Evolutionary conservation across 176 grass and related monocot species (phyloP).

Genomic region (Aegilops bicornis): DNA sequence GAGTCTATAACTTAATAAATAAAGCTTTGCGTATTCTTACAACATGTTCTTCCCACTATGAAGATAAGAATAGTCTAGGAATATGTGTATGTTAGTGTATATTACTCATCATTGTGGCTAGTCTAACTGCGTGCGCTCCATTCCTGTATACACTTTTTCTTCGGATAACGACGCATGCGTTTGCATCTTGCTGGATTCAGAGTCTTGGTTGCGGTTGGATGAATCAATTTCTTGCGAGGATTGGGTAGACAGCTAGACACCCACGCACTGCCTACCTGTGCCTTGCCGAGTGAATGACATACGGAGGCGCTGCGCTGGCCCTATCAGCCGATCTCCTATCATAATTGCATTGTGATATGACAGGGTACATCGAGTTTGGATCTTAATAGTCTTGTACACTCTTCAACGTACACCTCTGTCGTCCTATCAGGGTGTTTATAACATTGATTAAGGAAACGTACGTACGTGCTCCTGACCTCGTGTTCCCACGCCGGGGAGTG

Average conservation of each 20-base stretch:
- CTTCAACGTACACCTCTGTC: background rate
- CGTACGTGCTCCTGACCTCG: too few relatives aligned
- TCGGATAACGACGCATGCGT: background rate
- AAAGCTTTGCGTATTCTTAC: too few relatives aligned
- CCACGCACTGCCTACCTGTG: background rate
- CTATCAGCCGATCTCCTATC: background rate
- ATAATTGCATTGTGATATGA: background rate
- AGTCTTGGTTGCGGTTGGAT: background rate
- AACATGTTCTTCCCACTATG: too few relatives aligned
- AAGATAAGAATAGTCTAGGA: too few relatives aligned
- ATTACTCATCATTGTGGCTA: too few relatives aligned
- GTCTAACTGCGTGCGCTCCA: background rate
- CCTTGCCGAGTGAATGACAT: background rate
- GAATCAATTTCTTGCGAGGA: background rate
- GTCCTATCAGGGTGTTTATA: too few relatives aligned
- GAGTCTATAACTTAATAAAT: too few relatives aligned
- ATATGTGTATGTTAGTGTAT: too few relatives aligned
- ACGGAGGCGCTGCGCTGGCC: background rate
- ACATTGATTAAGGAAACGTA: too few relatives aligned
- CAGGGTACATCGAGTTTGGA: background rate
- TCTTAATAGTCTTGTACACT: background rate
- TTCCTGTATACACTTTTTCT: too few relatives aligned
- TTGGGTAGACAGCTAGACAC: background rate
- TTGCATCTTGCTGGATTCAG: background rate
- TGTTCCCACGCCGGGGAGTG: too few relatives aligned